A percentile compares a stretch with the other conserved stretches of the same genome.
Conservation (phyloP, 1,139 yeast genomes). For the Scheffersomyces titani region DNA sequence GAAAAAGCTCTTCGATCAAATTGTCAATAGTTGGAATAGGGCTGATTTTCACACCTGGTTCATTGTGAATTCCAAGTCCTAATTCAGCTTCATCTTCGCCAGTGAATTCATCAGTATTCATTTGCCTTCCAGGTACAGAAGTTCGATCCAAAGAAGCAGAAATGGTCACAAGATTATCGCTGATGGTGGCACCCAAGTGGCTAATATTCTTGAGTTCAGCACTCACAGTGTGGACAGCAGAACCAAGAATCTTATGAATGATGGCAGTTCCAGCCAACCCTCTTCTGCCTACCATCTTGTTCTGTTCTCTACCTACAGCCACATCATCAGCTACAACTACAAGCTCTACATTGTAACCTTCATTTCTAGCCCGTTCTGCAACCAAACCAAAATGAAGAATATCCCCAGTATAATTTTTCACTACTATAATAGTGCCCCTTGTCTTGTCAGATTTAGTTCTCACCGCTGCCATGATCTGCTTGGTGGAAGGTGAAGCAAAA, state of each 20-base stretch:
- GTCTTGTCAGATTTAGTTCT: conserved; percentile 57
- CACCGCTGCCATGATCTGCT: conserved; percentile 75
- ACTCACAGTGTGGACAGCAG: conserved; percentile 48
- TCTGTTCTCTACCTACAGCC: conserved; percentile 84
- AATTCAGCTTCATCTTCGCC: conserved; percentile 68
- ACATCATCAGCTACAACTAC: conserved; percentile 87
- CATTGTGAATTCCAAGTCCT: conserved; percentile 96
- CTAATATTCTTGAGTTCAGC: conserved; percentile 50
- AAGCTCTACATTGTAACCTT: conserved; percentile 70
- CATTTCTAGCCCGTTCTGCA: conserved; percentile 80
- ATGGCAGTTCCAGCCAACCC: conserved; percentile 90
- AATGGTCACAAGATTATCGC: conserved; percentile 72
- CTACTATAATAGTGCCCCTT: conserved; percentile 72
- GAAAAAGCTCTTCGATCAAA: conserved; percentile 54
- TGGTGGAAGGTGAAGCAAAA: conserved; percentile 91
- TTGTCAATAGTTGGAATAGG: conserved; percentile 72
- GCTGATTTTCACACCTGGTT: conserved; percentile 76
- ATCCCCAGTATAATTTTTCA: conserved; percentile 93
- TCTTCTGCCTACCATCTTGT: conserved; percentile 89
- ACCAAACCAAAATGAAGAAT: conserved; percentile 89
- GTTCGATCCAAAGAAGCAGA: conserved; percentile 91
- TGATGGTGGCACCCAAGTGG: conserved; percentile 60
- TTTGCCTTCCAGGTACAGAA: conserved; percentile 78
- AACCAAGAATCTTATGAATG: conserved; percentile 85
- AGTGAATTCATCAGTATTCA: conserved; percentile 47